Evolutionary conservation across 2,329 filamentous ascomycete genomes (phyloP).

Genomic region (Sporothrix humicola): DNA sequence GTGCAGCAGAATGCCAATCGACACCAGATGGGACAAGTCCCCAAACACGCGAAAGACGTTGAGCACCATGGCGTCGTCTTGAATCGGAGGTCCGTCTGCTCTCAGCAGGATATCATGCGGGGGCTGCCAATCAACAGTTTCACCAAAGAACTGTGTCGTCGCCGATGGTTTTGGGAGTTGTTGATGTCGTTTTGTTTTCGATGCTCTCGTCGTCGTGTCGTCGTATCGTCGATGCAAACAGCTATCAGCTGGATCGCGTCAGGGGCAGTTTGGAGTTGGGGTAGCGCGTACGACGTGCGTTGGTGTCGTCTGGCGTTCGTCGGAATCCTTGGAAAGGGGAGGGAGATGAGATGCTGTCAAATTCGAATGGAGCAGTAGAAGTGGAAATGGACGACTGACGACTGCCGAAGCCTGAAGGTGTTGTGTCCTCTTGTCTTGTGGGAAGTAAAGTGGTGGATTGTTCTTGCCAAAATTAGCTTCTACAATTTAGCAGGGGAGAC

Average conservation of each 20-base stretch:
- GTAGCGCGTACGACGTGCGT: too few relatives aligned
- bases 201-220: not conserved
- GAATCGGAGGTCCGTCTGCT: conserved; percentile 4
- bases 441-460: not conserved
- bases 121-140: not conserved
- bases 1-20: conserved; percentile 91
- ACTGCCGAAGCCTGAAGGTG: not conserved
- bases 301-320: not conserved
- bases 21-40: conserved; percentile 93
- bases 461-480: conserved; percentile 11
- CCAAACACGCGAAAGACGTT: conserved; percentile 66
- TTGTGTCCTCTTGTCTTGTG: conserved; percentile 17
- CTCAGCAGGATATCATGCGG: not conserved
- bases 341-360: not conserved
- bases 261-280: not conserved
- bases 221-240: conserved; percentile 1
- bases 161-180: not conserved
- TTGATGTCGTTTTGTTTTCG: not conserved
- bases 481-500: not conserved
- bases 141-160: not conserved
- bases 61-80: conserved; percentile 52
- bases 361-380: too few relatives aligned
- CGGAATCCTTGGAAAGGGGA: not conserved
- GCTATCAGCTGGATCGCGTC: not conserved
- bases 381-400: not conserved